phyloP scores from a whole-genome alignment of 768 basidiomycete species.

The Termitomyces sp. region DNA sequence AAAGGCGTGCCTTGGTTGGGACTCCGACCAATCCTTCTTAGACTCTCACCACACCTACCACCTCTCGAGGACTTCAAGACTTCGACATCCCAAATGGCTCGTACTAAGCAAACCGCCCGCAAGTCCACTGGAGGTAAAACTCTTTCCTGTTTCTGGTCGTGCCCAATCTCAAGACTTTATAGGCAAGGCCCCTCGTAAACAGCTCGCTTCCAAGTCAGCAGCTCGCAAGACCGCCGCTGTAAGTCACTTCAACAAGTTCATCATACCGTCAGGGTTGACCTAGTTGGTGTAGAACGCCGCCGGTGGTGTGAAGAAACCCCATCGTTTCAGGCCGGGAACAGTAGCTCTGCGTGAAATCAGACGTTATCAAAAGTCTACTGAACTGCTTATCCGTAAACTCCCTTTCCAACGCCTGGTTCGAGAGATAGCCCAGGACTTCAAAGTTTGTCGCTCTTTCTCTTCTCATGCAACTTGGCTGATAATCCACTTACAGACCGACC shows the following conservation, averaged over 20 bases:
- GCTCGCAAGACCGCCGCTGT: conserved; percentile 56
- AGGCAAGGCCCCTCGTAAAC: conserved; percentile 62
- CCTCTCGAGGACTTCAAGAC: neutral
- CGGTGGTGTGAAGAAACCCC: conserved; percentile 78
- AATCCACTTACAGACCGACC: conserved; percentile 48
- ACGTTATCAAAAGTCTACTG: conserved; percentile 61
- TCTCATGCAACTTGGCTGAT: neutral
- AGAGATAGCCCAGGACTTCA: conserved; percentile 83
- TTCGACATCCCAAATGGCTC: conserved; percentile 48
- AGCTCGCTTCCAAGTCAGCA: conserved; percentile 56
- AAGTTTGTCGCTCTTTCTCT: conserved; percentile 32
- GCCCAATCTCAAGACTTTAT: neutral
- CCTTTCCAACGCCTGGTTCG: conserved; percentile 74
- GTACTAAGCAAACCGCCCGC: conserved; percentile 75
- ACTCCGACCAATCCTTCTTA: conserved; percentile 19
- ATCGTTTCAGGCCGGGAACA: conserved; percentile 78
- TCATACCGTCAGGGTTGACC: neutral
- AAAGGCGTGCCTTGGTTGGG: conserved; percentile 20
- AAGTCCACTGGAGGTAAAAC: conserved; percentile 68
- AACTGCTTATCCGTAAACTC: conserved; percentile 61
- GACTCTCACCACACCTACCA: conserved; percentile 23
- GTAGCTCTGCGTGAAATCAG: conserved; percentile 77
- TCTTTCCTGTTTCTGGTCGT: neutral
- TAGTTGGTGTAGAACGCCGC: conserved; percentile 34
- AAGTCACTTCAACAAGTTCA: conserved; percentile 13